Conservation (phyloP, 139 green algal genomes). For the Zygnema circumcarinatum region DNA sequence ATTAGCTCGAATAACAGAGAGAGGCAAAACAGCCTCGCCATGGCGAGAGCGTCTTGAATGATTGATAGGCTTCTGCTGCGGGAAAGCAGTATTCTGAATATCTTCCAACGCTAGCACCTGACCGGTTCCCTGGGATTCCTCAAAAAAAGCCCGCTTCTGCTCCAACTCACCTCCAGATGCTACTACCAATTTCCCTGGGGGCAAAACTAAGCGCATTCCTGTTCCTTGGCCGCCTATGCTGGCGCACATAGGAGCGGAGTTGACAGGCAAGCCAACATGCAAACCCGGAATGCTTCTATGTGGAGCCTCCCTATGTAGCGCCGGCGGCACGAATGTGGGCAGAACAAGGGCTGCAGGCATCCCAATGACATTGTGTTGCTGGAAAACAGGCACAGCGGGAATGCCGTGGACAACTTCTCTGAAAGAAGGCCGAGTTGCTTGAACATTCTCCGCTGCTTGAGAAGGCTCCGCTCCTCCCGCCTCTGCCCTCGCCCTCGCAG, state of each 20-base stretch:
- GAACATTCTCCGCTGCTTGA: background rate
- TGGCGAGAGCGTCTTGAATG: too few relatives aligned
- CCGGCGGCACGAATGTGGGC: too few relatives aligned
- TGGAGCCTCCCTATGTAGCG: too few relatives aligned
- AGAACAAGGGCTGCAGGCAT: background rate
- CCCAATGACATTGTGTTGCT: background rate
- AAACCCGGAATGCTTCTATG: too few relatives aligned
- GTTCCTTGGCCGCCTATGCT: too few relatives aligned
- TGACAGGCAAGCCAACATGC: background rate
- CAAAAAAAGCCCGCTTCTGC: background rate
- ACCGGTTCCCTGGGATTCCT: background rate
- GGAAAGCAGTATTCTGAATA: background rate
- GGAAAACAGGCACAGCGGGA: background rate
- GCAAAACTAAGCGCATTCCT: too few relatives aligned
- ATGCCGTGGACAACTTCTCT: background rate
- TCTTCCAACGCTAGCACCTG: background rate
- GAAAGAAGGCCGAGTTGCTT: background rate
- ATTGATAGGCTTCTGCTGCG: background rate
- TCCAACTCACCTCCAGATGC: background rate
- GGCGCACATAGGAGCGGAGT: background rate
- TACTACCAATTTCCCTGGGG: background rate
- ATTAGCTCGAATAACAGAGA: background rate
- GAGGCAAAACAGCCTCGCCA: background rate
- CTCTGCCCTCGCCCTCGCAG: background rate
- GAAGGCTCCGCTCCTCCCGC: background rate